Conservation (phyloP, 768 basidiomycete genomes). For the Trametes villosa region DNA sequence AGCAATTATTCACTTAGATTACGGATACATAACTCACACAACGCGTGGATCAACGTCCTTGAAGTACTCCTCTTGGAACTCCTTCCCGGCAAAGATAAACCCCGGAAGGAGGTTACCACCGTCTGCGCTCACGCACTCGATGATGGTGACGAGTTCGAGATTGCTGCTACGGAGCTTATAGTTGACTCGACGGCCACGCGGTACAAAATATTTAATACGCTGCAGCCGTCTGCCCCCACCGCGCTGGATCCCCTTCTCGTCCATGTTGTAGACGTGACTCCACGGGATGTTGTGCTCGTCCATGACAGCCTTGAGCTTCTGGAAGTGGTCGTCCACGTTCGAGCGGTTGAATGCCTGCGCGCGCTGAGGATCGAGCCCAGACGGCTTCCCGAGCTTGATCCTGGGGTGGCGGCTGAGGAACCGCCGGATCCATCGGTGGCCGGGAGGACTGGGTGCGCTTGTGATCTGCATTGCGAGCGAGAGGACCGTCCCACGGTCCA, state of each 20-base stretch:
- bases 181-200: constrained; percentile 20
- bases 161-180: constrained; percentile 38
- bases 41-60: constrained; percentile 30
- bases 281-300: constrained; percentile 15
- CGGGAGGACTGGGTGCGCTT: constrained; percentile 1
- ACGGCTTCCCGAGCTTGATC: constrained; percentile 30
- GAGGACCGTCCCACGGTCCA: constrained; percentile 20
- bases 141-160: constrained; percentile 50
- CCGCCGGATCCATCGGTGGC: constrained; percentile 21
- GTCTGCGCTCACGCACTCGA: constrained; percentile 49
- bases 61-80: constrained; percentile 32
- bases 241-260: constrained; percentile 34
- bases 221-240: constrained; percentile 12
- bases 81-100: constrained; percentile 44
- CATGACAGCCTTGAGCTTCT: constrained; percentile 6
- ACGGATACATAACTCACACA: constrained; percentile 16
- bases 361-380: constrained; percentile 40
- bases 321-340: constrained; percentile 18
- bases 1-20: neutral
- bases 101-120: constrained; percentile 40
- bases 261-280: constrained; percentile 32
- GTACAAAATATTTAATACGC: constrained; percentile 22
- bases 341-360: constrained; percentile 39
- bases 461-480: constrained; percentile 14
- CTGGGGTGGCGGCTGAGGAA: constrained; percentile 30